Conservation (phyloP, 345 rosid genomes). For the Citrus mangshanensis region DNA sequence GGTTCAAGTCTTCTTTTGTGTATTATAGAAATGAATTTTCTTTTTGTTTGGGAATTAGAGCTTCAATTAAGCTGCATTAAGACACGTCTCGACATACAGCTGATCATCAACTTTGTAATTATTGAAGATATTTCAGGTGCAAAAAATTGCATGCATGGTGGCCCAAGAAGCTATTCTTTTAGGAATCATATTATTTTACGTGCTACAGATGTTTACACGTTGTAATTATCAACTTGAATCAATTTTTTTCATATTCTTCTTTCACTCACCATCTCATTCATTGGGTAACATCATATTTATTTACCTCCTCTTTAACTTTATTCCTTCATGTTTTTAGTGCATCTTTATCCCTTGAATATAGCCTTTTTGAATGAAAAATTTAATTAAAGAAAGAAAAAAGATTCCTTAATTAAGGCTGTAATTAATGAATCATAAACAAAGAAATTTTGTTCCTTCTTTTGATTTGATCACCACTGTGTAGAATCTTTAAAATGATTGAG, state of each 20-base stretch:
- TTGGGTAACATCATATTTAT: slow-evolving; percentile 3
- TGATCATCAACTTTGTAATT: too few species aligned
- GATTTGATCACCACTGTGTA: slow-evolving; percentile 5
- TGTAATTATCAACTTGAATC: neutral
- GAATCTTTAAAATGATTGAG: slow-evolving; percentile 27
- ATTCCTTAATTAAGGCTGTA: slow-evolving; percentile 3
- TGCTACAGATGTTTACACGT: neutral
- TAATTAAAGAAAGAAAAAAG: slow-evolving; percentile 6
- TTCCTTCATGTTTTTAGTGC: slow-evolving; percentile 13
- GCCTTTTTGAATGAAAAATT: slow-evolving; percentile 1
- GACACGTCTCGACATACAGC: too few species aligned
- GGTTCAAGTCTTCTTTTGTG: too few species aligned
- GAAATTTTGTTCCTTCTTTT: neutral
- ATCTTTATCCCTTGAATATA: slow-evolving; percentile 12
- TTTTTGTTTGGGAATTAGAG: too few species aligned
- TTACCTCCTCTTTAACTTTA: slow-evolving; percentile 18
- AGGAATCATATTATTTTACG: slow-evolving; percentile 5
- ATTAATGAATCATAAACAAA: neutral
- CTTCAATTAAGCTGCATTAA: too few species aligned
- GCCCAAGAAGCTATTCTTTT: slow-evolving; percentile 6
- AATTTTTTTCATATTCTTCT: neutral
- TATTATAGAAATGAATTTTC: too few species aligned
- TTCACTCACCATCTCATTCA: slow-evolving; percentile 2
- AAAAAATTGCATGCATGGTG: neutral
- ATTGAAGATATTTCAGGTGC: neutral